Evolutionary conservation across 768 basidiomycete genomes (phyloP), one percentile per base, ranked within the genome.

Genomic region (Lentinula aciculospora): DNA sequence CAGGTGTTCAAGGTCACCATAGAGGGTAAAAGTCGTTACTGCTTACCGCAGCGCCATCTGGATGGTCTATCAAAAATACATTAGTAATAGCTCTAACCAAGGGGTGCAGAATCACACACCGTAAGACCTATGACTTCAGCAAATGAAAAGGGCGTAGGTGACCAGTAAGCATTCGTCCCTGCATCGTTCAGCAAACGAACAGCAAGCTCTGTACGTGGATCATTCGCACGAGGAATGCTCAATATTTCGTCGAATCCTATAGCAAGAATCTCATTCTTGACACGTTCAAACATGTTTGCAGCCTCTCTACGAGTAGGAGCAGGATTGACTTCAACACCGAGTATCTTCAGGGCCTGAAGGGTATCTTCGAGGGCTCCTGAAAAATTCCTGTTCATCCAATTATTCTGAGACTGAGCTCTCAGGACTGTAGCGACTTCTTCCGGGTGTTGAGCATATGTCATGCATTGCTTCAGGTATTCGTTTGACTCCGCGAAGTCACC

Each of bases 121-220:
- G 83, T 87, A 40, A 87, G 70, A 15, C 87, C 87, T 49, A 88
- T 81, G 17, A 84, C 71, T 66, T 85, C 85, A 9, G 77, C 71
- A 62, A 86, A 83, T 1, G 79, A 78, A 53, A 77, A 76, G 9
- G 77, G 70, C 1, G 76, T 74, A 12, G 80, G 75, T 62, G 80
- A 85, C 87, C 87, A 89, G 63, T 88, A 88, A 10, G 87, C 85
- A 66, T 85, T 85, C 28, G 81, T 80, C 4, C 84, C 85, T 21
- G 86, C 86, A 63, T 90, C 88, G 62, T 86, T 86, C 29, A 89
- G 72, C 47, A 89, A 67, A 10, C 80, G 73, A 8, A 88, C 83
- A 8, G 85, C 84, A 31, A 90, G 74, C 63, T 88, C 83, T 10
- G 75, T 81, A 44, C 76, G 74, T 1, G 74, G 66, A 66, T 89